A percentile compares a stretch with the other conserved stretches of the same genome.
Conservation (phyloP, 306 rosid genomes). For the Vicia sativa region DNA sequence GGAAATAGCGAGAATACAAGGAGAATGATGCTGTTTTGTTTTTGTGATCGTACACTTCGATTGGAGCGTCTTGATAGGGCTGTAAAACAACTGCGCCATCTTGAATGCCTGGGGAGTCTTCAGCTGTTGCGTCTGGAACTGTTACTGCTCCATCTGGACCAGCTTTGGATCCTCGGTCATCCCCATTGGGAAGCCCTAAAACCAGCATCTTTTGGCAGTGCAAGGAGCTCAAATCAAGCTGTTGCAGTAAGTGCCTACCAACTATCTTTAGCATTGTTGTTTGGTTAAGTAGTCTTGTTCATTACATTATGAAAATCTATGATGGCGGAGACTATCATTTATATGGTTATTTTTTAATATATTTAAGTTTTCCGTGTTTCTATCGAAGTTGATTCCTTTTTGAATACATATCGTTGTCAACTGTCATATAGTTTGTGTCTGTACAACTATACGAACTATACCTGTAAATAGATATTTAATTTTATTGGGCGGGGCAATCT, state of each 20-base stretch:
- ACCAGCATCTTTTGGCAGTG: slow-evolving; percentile 43
- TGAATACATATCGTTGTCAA: not conserved
- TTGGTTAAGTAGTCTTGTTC: not conserved
- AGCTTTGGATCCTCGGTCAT: slow-evolving; percentile 61
- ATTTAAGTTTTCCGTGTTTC: not conserved
- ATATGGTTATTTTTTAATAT: not conserved
- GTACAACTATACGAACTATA: too few relatives aligned
- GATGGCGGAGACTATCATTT: not conserved
- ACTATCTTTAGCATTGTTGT: slow-evolving; percentile 22
- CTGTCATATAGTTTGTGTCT: too few relatives aligned
- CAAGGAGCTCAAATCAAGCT: slow-evolving; percentile 51
- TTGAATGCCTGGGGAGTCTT: slow-evolving; percentile 79
- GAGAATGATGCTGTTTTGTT: slow-evolving; percentile 87
- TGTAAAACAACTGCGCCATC: slow-evolving; percentile 80
- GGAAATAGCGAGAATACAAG: slow-evolving; percentile 83
- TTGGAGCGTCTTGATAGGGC: slow-evolving; percentile 79
- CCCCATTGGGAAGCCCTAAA: slow-evolving; percentile 64
- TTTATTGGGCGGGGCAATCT: not conserved
- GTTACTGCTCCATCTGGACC: slow-evolving; percentile 49
- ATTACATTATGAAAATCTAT: not conserved
- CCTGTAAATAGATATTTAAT: too few relatives aligned
- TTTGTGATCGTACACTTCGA: slow-evolving; percentile 73
- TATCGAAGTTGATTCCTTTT: not conserved
- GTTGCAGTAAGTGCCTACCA: slow-evolving; percentile 56
- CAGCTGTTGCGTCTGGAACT: slow-evolving; percentile 44